Evolutionary conservation across 148 eudicot species (phyloP).

Genomic region (Amaranthus palmeri): DNA sequence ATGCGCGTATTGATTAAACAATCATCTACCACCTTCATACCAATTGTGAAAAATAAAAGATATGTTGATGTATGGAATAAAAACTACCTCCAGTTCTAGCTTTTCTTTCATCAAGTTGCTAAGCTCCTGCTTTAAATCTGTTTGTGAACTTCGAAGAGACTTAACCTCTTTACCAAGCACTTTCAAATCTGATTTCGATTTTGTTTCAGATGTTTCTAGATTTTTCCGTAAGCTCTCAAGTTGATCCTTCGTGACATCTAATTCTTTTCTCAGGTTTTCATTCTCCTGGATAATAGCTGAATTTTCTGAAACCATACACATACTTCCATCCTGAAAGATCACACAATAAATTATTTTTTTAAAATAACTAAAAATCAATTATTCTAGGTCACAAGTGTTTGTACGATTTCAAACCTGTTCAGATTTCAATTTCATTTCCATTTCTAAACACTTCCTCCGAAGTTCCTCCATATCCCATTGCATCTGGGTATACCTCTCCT

Average conservation of each 20-base stretch:
- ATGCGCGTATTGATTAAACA: neutral
- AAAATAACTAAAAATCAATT: neutral
- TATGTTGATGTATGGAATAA: neutral
- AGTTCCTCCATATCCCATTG: conserved; percentile 92
- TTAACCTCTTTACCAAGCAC: conserved; percentile 82
- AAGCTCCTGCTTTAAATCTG: conserved; percentile 77
- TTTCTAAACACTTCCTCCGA: conserved; percentile 56
- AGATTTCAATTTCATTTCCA: conserved; percentile 57
- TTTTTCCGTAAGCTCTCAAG: conserved; percentile 46
- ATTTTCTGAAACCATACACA: conserved; percentile 30
- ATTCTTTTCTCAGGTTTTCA: conserved; percentile 52
- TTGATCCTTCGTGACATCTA: conserved; percentile 51
- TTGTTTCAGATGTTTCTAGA: conserved; percentile 57
- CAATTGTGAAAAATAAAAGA: conserved; percentile 2
- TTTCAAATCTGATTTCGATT: conserved; percentile 73
- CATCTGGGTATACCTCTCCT: conserved; percentile 64
- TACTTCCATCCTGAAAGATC: conserved; percentile 47
- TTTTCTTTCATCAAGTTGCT: conserved; percentile 56
- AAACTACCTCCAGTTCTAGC: conserved; percentile 57
- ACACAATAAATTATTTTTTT: conserved; percentile 5
- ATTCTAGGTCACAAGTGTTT: neutral
- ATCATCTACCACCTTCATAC: neutral
- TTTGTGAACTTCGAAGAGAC: conserved; percentile 61
- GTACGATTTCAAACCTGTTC: conserved; percentile 51
- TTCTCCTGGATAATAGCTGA: conserved; percentile 44